Evolutionary conservation across 495 filamentous ascomycete genomes (phyloP), one percentile per base, ranked within the genome.

Genomic region (Talaromyces ruber): DNA sequence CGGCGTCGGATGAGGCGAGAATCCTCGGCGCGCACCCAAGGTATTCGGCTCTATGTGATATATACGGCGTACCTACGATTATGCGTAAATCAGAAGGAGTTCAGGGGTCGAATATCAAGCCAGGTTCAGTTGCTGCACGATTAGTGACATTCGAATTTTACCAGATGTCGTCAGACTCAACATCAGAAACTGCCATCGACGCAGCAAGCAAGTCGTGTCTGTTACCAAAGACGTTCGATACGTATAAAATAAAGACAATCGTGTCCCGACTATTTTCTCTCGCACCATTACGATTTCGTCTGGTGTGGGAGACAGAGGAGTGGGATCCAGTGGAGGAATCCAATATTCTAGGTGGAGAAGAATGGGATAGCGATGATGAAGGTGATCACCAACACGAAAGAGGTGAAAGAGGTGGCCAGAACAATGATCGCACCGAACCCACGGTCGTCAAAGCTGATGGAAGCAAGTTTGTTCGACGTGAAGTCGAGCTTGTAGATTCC

Each of bases 281-380:
- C 28, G 68, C 72, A 52, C 88, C 91, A 11, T 77, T 89, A 66
- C 71, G 74, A 39, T 72, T 93, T 54, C 77, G 80, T 62, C 66
- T 98, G 60, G 73, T 92, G 12, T 90, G 86, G 86, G 88, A 94
- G 74, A 93, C 91, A 18, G 86, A 90, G 58, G 88, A 95, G 70
- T 87, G 85, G 83, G 91, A 95, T 75, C 89, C 90, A 1, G 83
- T 89, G 0, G 72, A 67, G n/a, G 68, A 76, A 25, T 66, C 68
- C 32, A 82, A 77, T 18, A 82, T 81, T 56, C 84, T 83, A 66
- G 84, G 85, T 63, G 84, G 82, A 21, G 81, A 79, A 56, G 84
- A 78, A 37, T 84, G 79, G 65, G 79, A 82, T 64, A 84, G 81
- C 60, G 79, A 76, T 64, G 84, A 86, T 30, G 84, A 85, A 59